These are phyloP conservation scores for Rhizomucor pusillus DNA, from an alignment of 371 early-diverging fungal genomes.

Conservation along the genomic window DNA sequence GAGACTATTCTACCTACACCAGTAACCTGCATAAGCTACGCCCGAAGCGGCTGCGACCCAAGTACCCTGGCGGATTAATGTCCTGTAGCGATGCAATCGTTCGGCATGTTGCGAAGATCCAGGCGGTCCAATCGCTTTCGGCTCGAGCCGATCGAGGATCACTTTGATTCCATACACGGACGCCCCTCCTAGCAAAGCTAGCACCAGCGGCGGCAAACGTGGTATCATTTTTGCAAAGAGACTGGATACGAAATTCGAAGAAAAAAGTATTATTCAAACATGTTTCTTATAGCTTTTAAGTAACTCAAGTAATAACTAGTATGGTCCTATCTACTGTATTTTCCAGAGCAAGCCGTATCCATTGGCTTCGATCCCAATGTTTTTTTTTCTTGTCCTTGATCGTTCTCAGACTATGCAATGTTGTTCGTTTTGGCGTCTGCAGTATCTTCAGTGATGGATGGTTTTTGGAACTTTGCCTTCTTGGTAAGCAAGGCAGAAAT, in stretches of 20 bases:
- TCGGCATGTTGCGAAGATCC: conserved; percentile 34
- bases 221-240: conserved; percentile 30
- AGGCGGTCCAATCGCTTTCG: conserved; percentile 38
- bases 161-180: conserved; percentile 40
- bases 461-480: not conserved
- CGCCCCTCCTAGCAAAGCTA: conserved; percentile 37
- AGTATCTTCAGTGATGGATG: too few relatives aligned
- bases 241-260: not conserved
- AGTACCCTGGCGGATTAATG: conserved; percentile 20
- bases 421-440: too few relatives aligned
- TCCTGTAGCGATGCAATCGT: conserved; percentile 16
- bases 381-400: too few relatives aligned
- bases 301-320: too few relatives aligned
- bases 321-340: too few relatives aligned
- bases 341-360: too few relatives aligned
- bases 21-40: conserved; percentile 23
- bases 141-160: conserved; percentile 31
- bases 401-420: too few relatives aligned
- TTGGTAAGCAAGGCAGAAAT: conserved; percentile 6
- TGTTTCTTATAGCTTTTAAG: too few relatives aligned
- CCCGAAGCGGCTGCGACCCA: conserved; percentile 24
- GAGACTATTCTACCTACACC: conserved; percentile 20
- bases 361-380: too few relatives aligned
- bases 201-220: conserved; percentile 38
- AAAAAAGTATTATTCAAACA: not conserved